Evolutionary conservation across 2,329 filamentous ascomycete genomes (phyloP), one percentile per base, ranked within the genome.

Genomic region (Volutella citrinella): DNA sequence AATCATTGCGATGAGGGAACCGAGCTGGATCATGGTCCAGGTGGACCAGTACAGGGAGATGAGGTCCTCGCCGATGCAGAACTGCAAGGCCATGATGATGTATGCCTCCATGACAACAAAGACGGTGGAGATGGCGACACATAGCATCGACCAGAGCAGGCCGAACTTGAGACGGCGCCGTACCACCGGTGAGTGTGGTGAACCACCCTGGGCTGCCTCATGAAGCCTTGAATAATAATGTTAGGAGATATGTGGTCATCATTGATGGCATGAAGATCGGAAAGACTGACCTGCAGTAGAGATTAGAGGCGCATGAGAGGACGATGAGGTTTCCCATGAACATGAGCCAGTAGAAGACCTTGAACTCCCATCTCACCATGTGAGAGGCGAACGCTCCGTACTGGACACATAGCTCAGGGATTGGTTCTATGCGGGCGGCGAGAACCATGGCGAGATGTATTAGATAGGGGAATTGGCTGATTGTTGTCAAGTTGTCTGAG

Each of bases 11-110:
- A 79, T 77, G 40, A 76, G 59, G 3, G 72, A 72, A 6, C 76
- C 76, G 4, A 79, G 59, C 46, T 80, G 76, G 6, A 78, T 60
- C 65, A 77, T 74, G 15, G 73, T 76, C 73, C 75, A 80, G 3
- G 75, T 77, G 0, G 75, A 71, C 76, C 76, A 80, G 55, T 78
- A 79, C 0, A 80, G 58, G 3, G 69, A 67, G 59, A 78, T 78
- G 35, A 80, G 65, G 45, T 78, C 71, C 46, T 80, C 76, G 9
- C 74, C 75, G 22, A 76, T 72, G 43, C 76, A 80, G 44, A 76
- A 80, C 44, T 80, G 72, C 5, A 78, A 55, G 1, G 71, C 71
- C 36, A 77, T 48, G 13, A 78, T 65, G 10, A 63, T 59, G 36
- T 70, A 80, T 11, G 71, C 71, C 51, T 80, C 75, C 56, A 80